Evolutionary conservation across 1,284 basidiomycete species (phyloP).

Genomic region (Paramarasmius palmivorus): DNA sequence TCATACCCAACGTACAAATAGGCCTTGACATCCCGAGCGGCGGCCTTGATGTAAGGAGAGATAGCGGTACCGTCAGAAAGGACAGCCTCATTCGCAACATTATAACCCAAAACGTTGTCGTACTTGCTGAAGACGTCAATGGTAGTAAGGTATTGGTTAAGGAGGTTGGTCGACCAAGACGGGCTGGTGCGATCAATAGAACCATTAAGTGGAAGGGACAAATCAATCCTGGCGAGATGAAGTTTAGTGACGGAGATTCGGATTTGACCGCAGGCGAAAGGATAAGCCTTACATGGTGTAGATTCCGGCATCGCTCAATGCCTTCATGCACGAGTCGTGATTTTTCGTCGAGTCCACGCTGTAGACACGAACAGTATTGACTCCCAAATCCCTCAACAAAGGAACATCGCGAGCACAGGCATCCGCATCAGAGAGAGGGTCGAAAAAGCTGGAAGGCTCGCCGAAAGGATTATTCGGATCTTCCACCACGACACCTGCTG

Average conservation of each 20-base stretch:
- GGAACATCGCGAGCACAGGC: conserved; percentile 82
- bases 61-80: conserved; percentile 61
- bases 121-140: conserved; percentile 82
- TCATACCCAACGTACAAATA: conserved; percentile 61
- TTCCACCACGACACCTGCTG: conserved; percentile 45
- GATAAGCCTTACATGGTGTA: conserved; percentile 73
- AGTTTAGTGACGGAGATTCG: conserved; percentile 13
- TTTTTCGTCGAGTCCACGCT: conserved; percentile 80
- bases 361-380: conserved; percentile 83
- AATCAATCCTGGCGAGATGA: conserved; percentile 62
- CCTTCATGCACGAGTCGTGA: conserved; percentile 85
- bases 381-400: conserved; percentile 67
- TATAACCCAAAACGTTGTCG: conserved; percentile 82
- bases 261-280: background rate
- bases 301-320: conserved; percentile 78
- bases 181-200: conserved; percentile 80
- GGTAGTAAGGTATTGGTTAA: conserved; percentile 77
- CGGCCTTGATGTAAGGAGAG: conserved; percentile 86
- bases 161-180: conserved; percentile 82
- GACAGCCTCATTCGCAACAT: conserved; percentile 91
- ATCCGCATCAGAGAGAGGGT: conserved; percentile 70
- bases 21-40: conserved; percentile 84
- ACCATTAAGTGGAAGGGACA: conserved; percentile 83
- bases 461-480: conserved; percentile 70
- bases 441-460: conserved; percentile 75